Evolutionary conservation across 768 basidiomycete species (phyloP).

Genomic region (Mycena belliarum): DNA sequence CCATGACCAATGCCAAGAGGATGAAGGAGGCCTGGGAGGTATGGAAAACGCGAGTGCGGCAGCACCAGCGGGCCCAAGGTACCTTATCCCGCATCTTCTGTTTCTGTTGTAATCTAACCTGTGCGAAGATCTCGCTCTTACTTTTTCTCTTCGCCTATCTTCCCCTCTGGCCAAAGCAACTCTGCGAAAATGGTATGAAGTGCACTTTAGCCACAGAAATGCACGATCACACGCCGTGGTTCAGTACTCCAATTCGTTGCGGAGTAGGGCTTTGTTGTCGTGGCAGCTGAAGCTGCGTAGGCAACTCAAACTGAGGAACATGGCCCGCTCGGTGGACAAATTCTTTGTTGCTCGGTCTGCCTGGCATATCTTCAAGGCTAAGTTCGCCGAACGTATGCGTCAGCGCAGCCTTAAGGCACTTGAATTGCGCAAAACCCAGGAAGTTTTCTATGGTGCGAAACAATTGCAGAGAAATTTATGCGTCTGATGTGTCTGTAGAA

Average conservation of each 20-base stretch:
- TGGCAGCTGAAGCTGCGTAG: conserved; percentile 61
- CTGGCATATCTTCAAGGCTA: conserved; percentile 51
- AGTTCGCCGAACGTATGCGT: conserved; percentile 44
- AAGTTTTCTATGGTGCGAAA: conserved; percentile 37
- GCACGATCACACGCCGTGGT: conserved; percentile 49
- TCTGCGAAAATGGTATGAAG: conserved; percentile 49
- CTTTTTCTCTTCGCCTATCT: conserved; percentile 47
- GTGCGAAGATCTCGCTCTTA: conserved; percentile 46
- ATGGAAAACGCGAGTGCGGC: conserved; percentile 51
- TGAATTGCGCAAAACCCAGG: conserved; percentile 38
- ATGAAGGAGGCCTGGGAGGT: conserved; percentile 46
- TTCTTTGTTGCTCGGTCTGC: conserved; percentile 49
- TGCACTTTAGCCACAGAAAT: conserved; percentile 45
- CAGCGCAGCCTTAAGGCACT: conserved; percentile 47
- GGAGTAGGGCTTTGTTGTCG: conserved; percentile 40
- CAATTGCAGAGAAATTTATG: background rate
- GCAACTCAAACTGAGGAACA: conserved; percentile 49
- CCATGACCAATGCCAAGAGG: conserved; percentile 48
- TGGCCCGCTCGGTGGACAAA: conserved; percentile 55
- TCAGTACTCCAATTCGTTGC: conserved; percentile 44
- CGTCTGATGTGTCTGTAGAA: conserved; percentile 6
- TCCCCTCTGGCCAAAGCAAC: conserved; percentile 38
- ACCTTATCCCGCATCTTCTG: conserved; percentile 4
- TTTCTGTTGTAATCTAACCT: conserved; percentile 14
- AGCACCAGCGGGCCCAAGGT: conserved; percentile 50